Evolutionary conservation across 2,329 filamentous ascomycete species (phyloP).

Genomic region (Ilyonectria destructans): DNA sequence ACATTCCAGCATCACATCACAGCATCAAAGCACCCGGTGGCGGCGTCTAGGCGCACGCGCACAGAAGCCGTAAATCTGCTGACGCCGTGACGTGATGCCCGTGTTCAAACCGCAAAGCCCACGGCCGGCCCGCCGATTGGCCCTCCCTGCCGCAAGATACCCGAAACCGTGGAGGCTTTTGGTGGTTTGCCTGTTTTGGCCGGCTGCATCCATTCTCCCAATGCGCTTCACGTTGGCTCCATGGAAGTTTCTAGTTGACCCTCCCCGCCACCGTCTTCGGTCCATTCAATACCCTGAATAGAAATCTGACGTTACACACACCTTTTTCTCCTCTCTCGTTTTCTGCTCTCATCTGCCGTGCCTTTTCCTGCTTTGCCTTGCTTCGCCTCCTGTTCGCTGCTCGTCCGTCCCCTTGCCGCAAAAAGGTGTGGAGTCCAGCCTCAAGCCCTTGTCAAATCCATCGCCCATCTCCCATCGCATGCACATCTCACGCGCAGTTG

Average conservation of each 20-base stretch:
- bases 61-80: slow-evolving; percentile 1
- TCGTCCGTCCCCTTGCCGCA: background rate
- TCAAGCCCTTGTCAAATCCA: slow-evolving; percentile 9
- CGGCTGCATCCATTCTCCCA: background rate
- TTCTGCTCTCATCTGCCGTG: background rate
- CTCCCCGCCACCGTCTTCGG: background rate
- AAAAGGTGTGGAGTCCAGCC: slow-evolving; percentile 5
- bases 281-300: background rate
- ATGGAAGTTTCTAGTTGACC: background rate
- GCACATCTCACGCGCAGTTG: slow-evolving; percentile 19
- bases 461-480: background rate
- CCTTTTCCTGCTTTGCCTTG: background rate
- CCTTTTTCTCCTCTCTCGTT: background rate
- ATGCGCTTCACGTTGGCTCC: background rate
- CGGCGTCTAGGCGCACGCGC: background rate
- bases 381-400: background rate
- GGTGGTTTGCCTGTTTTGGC: background rate
- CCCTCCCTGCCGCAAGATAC: background rate
- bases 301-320: slow-evolving; percentile 19
- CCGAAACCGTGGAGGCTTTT: background rate
- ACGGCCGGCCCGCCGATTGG: background rate
- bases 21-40: background rate
- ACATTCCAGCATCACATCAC: background rate
- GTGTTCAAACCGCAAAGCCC: background rate
- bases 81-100: background rate